Base-by-base conservation (phyloP, 2,329 filamentous ascomycete genomes). In the Microdochium trichocladiopsis region DNA sequence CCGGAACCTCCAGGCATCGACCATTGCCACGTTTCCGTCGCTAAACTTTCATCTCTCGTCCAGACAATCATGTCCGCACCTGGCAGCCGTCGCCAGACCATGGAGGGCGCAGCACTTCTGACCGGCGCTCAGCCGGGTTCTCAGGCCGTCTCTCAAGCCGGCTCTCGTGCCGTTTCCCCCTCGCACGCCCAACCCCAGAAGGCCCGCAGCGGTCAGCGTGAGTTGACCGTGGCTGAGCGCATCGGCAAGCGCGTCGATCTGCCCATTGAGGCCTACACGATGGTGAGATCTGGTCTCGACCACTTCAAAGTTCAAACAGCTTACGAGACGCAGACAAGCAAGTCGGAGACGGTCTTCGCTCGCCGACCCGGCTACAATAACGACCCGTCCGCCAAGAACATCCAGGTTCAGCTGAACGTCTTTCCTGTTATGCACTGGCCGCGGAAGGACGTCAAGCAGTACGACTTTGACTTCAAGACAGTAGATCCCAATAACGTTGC, bases 401-500 rank as follows among this genome's bases (percentile, higher is more conserved):
- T 84, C 21, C 62, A 68, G 1, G 60, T 90, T 1, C 67, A 75
- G 0, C 70, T 95, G 36, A 97, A 97, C 65, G 84, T 90, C 11
- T 95, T 86, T 68, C 77, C 83, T 0, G 84, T 96, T 51, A 69
- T 66, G 0, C 69, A 73, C 10, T 82, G 84, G 37, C 83, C 83
- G 0, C 75, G 67, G 2, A 78, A 74, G 12, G 79, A 81, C 0
- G 80, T 96, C 22, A 84, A 84, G 56, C 92, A 96, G 64, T 97
- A 93, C 60, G 90, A 96, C 71, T 73, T 95, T 24, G 64, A 77
- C 3, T 77, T 93, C 45, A 81, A 84, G 2, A 82, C 77, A 1
- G 83, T n/a, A n/a, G n/a, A n/a, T n/a, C n/a, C n/a, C n/a, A n/a
- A n/a, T n/a, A n/a, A n/a, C n/a, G n/a, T n/a, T n/a, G n/a, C n/a